These are phyloP conservation scores for Cenchrus purpureus DNA, from an alignment of 176 grass and related monocot genomes.

Conservation along the genomic window DNA sequence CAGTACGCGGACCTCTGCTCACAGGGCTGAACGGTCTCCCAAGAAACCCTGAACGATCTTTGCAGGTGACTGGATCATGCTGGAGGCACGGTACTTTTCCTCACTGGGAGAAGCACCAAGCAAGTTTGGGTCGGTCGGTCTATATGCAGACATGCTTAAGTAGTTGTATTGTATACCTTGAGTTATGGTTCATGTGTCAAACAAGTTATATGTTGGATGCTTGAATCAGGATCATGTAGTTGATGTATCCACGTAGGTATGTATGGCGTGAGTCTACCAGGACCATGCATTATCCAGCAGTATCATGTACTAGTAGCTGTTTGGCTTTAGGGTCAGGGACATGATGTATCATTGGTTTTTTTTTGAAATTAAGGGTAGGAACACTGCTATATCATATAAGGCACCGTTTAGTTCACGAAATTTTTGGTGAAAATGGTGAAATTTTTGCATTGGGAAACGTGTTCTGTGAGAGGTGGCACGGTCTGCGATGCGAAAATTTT, in stretches of 20 bases:
- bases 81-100: neutral
- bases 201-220: neutral
- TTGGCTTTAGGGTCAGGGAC: neutral
- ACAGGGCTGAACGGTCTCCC: neutral
- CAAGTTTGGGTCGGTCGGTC: neutral
- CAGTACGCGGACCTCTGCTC: neutral
- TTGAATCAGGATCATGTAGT: neutral
- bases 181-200: neutral
- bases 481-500: too few relatives aligned
- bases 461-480: too few relatives aligned
- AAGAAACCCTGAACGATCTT: neutral
- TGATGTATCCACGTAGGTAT: neutral
- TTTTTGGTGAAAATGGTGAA: too few relatives aligned
- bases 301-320: neutral
- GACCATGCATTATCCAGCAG: neutral
- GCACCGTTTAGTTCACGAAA: too few relatives aligned
- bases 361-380: too few relatives aligned
- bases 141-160: neutral
- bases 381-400: too few relatives aligned
- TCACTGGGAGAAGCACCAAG: neutral
- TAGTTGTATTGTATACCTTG: neutral
- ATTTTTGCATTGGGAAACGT: too few relatives aligned
- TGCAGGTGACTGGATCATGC: neutral
- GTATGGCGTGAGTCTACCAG: neutral
- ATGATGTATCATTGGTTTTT: too few relatives aligned